These are phyloP conservation scores for Alternaria atra DNA, from an alignment of 2,329 filamentous ascomycete genomes.

Conservation along the genomic window DNA sequence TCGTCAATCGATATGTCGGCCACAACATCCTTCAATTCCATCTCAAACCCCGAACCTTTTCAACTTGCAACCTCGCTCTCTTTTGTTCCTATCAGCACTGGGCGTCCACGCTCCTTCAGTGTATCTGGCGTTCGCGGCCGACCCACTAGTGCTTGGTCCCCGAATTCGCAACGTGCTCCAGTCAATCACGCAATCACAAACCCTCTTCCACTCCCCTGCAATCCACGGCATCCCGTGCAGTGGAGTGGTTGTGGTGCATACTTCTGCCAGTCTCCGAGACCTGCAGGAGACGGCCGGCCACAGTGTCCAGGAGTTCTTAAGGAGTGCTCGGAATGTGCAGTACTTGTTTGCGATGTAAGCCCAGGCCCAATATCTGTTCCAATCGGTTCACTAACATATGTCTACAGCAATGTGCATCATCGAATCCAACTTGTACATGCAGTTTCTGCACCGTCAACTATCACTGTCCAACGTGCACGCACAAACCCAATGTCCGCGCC, in stretches of 20 bases:
- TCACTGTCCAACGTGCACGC: slow-evolving; percentile 51
- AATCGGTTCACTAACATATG: slow-evolving; percentile 13
- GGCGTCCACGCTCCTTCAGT: slow-evolving; percentile 51
- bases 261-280: slow-evolving; percentile 52
- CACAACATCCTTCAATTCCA: slow-evolving; percentile 36
- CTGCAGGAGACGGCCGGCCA: slow-evolving; percentile 50
- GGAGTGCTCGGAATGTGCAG: slow-evolving; percentile 52
- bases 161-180: slow-evolving; percentile 32
- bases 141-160: slow-evolving; percentile 39
- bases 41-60: slow-evolving; percentile 37
- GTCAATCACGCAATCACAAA: slow-evolving; percentile 42
- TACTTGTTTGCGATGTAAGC: slow-evolving; percentile 55
- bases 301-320: slow-evolving; percentile 49
- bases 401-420: slow-evolving; percentile 40
- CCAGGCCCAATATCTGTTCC: neutral
- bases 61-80: slow-evolving; percentile 32
- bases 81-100: slow-evolving; percentile 45
- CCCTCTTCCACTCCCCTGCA: slow-evolving; percentile 50
- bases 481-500: slow-evolving; percentile 43
- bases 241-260: slow-evolving; percentile 56
- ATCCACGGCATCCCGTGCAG: slow-evolving; percentile 53
- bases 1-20: slow-evolving; percentile 43
- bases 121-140: slow-evolving; percentile 49
- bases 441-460: slow-evolving; percentile 51
- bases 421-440: slow-evolving; percentile 49